These are phyloP conservation scores for Chaetoceros tenuissimus DNA, from an alignment of 108 stramenopile genomes.

Conservation along the genomic window DNA sequence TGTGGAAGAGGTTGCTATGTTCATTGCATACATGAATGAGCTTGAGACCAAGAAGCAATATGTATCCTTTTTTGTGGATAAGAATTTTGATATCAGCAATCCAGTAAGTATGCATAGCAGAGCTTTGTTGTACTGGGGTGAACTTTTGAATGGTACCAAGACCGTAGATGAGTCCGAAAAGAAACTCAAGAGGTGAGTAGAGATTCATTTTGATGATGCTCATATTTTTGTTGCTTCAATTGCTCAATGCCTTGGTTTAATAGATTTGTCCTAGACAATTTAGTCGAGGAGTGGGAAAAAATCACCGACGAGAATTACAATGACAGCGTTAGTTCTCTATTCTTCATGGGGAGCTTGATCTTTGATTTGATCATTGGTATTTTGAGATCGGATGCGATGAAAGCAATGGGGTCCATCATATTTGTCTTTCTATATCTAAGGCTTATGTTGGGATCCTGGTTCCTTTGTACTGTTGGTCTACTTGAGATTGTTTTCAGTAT, in stretches of 20 bases:
- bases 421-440: slow-evolving; percentile 38
- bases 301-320: slow-evolving; percentile 13
- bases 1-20: slow-evolving; percentile 25
- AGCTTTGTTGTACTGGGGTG: slow-evolving; percentile 40
- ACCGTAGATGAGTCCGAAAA: slow-evolving; percentile 9
- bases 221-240: too few relatives aligned
- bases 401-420: slow-evolving; percentile 26
- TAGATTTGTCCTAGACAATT: slow-evolving; percentile 26
- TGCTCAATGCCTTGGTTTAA: background rate
- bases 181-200: slow-evolving; percentile 12
- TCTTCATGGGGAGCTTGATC: slow-evolving; percentile 43
- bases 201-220: too few relatives aligned
- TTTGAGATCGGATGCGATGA: slow-evolving; percentile 23
- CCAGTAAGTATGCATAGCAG: slow-evolving; percentile 30
- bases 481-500: slow-evolving; percentile 41
- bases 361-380: slow-evolving; percentile 35
- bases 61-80: slow-evolving; percentile 37
- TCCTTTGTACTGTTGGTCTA: slow-evolving; percentile 36
- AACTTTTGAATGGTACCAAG: slow-evolving; percentile 16
- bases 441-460: slow-evolving; percentile 32
- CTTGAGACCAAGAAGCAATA: slow-evolving; percentile 20
- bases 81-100: slow-evolving; percentile 21
- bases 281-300: slow-evolving; percentile 22
- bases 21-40: slow-evolving; percentile 25
- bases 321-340: slow-evolving; percentile 30